Base-by-base conservation (phyloP, 371 early-diverging fungal genomes). In the Mortierella sp. region DNA sequence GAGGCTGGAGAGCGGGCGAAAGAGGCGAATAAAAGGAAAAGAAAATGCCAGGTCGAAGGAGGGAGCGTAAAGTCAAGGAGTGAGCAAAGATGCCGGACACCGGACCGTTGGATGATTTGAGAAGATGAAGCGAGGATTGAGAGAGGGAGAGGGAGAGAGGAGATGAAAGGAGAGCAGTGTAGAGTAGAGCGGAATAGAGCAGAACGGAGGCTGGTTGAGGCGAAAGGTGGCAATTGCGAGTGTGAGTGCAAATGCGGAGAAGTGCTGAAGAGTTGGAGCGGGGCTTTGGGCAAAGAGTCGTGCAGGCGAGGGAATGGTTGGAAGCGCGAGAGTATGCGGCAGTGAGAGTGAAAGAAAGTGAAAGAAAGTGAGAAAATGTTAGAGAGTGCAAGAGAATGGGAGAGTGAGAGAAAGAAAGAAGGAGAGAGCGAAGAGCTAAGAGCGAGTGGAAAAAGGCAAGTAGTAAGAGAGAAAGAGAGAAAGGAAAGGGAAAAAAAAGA, bases 221-320 rank as follows among this genome's bases (percentile, higher is more conserved):
- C 28, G 5, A 2, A 7, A 14, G 12, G 57, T 12, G 18, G 60
- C 57, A 1, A 26, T 16, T 21, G 14, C 9, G 21, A 50, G 29
- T 16, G 52, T 2, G 28, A 47, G 37, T 23, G 53, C 53, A 21
- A 53, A 23, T 19, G 19, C 19, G 23, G 53, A 19, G 53, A 53
- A 3, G 26, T 23, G 12, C 11, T 50, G 15, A n/a, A 59, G 51
- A n/a, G 15, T 16, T 58, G 57, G 52, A 15, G 23, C 11, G 50
- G 58, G 37, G 59, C 64, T 47, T 14, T 64, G 37, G 0, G 59
- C 6, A 6, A 59, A 51, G 51, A 51, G 51, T 28, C 44, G 29
- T 29, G 11, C 2, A n/a, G 30, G 4, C 52, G 60, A n/a, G 44
- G 60, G 67, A 52, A 16, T 16, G 28, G 29, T 53, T 12, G 47